These are phyloP conservation scores for Xerophyta viscosa DNA, from an alignment of 106 monocot species.

Conservation along the genomic window DNA sequence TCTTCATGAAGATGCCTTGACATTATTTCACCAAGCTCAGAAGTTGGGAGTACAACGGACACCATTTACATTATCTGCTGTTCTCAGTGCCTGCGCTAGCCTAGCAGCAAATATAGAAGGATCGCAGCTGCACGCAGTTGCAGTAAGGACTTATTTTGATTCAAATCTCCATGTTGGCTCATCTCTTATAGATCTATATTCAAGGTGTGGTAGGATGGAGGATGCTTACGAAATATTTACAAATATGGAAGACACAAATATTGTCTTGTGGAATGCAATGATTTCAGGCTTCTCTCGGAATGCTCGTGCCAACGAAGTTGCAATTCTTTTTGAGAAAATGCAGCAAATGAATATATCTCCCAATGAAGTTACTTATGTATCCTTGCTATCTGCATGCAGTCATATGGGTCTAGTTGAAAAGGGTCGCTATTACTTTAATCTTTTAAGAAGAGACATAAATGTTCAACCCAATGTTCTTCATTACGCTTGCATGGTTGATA, in stretches of 20 bases:
- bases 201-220: slow-evolving; percentile 41
- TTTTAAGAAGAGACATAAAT: slow-evolving; percentile 26
- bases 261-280: slow-evolving; percentile 70
- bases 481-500: slow-evolving; percentile 79
- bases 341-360: slow-evolving; percentile 27
- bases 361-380: slow-evolving; percentile 51
- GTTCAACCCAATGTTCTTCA: slow-evolving; percentile 43
- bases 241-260: slow-evolving; percentile 17
- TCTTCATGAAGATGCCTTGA: slow-evolving; percentile 34
- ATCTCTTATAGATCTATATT: slow-evolving; percentile 51
- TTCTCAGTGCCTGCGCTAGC: slow-evolving; percentile 45
- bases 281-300: slow-evolving; percentile 55
- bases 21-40: slow-evolving; percentile 27
- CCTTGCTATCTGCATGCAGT: slow-evolving; percentile 47
- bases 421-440: slow-evolving; percentile 36
- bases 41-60: slow-evolving; percentile 28
- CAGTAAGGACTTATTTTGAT: slow-evolving; percentile 20
- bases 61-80: slow-evolving; percentile 40
- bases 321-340: slow-evolving; percentile 66
- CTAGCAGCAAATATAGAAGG: slow-evolving; percentile 37
- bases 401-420: slow-evolving; percentile 46
- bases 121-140: slow-evolving; percentile 40
- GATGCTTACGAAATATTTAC: slow-evolving; percentile 39
- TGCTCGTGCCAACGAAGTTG: slow-evolving; percentile 19
- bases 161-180: slow-evolving; percentile 35